Conservation (phyloP, 78 protist genomes). For the Dictyostelium purpureum region DNA sequence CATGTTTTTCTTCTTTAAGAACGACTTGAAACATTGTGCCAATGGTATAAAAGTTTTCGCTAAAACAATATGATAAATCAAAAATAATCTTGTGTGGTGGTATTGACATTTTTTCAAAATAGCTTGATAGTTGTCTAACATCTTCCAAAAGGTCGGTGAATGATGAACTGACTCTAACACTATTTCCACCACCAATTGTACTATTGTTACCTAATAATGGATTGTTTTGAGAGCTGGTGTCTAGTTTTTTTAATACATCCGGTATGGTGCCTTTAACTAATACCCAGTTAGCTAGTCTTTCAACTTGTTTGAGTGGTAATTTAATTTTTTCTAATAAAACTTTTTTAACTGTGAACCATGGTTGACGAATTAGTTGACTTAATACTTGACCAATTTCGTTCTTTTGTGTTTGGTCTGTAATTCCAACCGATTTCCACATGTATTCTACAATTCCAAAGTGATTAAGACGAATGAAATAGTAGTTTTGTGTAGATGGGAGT, state of each 20-base stretch:
- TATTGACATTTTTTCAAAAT: slow-evolving; percentile 26
- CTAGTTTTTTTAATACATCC: slow-evolving; percentile 38
- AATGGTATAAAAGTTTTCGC: slow-evolving; percentile 22
- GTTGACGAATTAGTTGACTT: slow-evolving; percentile 36
- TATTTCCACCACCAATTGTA: neutral
- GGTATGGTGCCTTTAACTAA: slow-evolving; percentile 26
- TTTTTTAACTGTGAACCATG: slow-evolving; percentile 41
- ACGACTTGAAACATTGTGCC: slow-evolving; percentile 44
- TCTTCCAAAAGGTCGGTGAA: slow-evolving; percentile 36
- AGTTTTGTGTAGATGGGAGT: neutral
- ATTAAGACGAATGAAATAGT: slow-evolving; percentile 43
- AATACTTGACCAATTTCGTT: slow-evolving; percentile 22
- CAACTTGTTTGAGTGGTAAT: slow-evolving; percentile 38
- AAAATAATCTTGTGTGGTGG: slow-evolving; percentile 7
- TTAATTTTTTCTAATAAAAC: slow-evolving; percentile 32
- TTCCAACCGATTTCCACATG: slow-evolving; percentile 67
- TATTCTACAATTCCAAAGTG: slow-evolving; percentile 63
- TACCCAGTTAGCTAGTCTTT: slow-evolving; percentile 59
- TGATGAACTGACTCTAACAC: slow-evolving; percentile 26
- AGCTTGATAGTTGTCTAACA: neutral
- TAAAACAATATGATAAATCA: slow-evolving; percentile 42
- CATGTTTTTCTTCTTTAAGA: slow-evolving; percentile 20
- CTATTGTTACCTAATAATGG: neutral
- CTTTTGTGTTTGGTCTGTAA: neutral
- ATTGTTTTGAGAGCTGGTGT: neutral